Base-by-base conservation (phyloP, 1,284 basidiomycete species). In the Trichosporon sp. region DNA sequence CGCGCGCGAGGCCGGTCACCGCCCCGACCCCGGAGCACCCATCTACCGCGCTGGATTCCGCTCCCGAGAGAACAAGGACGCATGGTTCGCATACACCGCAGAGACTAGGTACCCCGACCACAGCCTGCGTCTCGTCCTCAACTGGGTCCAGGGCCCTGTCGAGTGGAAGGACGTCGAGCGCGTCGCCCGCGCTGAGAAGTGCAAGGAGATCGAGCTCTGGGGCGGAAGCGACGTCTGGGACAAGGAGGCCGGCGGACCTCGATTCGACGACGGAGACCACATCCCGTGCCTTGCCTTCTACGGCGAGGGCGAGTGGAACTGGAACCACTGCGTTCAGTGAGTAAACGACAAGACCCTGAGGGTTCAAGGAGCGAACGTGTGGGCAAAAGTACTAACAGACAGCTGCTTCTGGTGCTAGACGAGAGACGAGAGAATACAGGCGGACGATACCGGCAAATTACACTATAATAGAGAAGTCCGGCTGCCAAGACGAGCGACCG, bases 141-240 rank as follows among this genome's bases (percentile, higher is more conserved):
- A 54, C 49, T 54, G 49, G 49, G 49, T 54, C 14, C 25, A 54
- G 49, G 49, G 27, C 2, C 49, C 49, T 16, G 49, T 54, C 13
- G 4, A 54, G 29, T 66, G 64, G 34, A 33, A 52, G 11, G 60
- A 60, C 21, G 40, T 60, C 0, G 58, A 34, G 5, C 56, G 58
- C 14, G 61, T 58, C 14, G 65, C 65, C 1, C 33, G 46, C 16
- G 10, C 29, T 1, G 58, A 64, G 44, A 59, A 60, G 11, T 54
- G 40, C 16, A 27, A 29, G n/a, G 60, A 62, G 54, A 31, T 67
- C 11, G 65, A 67, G 54, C 11, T 62, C 31, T 64, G 62, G 65
- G 65, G 65, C 33, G 52, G 40, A 14, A 27, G 27, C 25, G 34
- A 9, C 1, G 60, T 32, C 0, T 64, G 60, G 58, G 60, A 67